A percentile compares a stretch with the other conserved stretches of the same genome.
These are phyloP conservation scores for Ilex aquifolium DNA, from an alignment of 257 asterid species.

Conservation along the genomic window DNA sequence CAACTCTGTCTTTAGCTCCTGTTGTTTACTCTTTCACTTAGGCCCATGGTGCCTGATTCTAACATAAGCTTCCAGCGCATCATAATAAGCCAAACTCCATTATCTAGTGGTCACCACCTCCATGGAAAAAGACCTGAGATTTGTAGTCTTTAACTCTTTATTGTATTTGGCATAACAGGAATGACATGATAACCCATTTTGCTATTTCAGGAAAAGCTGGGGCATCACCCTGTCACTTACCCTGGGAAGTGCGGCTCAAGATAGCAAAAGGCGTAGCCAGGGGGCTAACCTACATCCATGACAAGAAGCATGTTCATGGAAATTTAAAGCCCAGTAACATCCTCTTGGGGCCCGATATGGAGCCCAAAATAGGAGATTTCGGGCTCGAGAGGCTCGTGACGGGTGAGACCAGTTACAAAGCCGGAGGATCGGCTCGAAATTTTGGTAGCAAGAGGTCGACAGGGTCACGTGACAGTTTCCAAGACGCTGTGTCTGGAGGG, in stretches of 20 bases:
- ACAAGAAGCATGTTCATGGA: constrained; percentile 72
- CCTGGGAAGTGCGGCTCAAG: constrained; percentile 73
- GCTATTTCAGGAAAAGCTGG: constrained; percentile 26
- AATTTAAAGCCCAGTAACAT: constrained; percentile 85
- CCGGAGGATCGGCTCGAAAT: constrained; percentile 64
- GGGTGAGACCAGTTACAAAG: constrained; percentile 57
- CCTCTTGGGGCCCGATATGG: constrained; percentile 66
- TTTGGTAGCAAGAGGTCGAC: constrained; percentile 93
- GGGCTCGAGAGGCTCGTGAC: constrained; percentile 83
- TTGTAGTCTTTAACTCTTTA: background rate
- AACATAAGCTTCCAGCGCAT: too few species aligned
- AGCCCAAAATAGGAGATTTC: constrained; percentile 90
- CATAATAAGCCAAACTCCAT: background rate
- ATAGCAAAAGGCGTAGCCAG: constrained; percentile 92
- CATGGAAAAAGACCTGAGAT: constrained; percentile 18
- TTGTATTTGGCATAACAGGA: constrained; percentile 62
- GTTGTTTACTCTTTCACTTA: constrained; percentile 20
- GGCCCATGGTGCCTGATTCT: constrained; percentile 5
- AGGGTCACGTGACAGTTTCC: constrained; percentile 75
- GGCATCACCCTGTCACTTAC: constrained; percentile 31
- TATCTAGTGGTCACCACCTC: background rate
- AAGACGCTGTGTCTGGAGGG: constrained; percentile 42
- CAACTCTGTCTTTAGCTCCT: constrained; percentile 34
- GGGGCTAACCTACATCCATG: constrained; percentile 44
- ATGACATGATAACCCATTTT: constrained; percentile 79